Evolutionary conservation across 192 early-diverging fungal species (phyloP).

Genomic region (Paraglomus occultum): DNA sequence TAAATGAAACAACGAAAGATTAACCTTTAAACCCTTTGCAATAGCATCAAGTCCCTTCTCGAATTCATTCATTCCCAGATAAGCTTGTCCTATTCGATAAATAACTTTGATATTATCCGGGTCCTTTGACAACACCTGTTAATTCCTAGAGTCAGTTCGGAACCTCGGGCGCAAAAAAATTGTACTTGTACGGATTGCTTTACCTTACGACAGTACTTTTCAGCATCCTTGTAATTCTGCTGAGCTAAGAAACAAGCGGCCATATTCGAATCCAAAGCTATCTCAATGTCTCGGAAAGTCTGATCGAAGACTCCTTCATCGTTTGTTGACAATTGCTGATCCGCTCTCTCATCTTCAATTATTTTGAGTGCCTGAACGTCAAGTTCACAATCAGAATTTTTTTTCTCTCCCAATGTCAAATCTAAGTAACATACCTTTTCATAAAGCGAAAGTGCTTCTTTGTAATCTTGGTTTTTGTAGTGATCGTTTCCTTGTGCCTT

Average conservation of each 20-base stretch:
- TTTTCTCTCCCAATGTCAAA: no score
- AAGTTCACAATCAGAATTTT: no score
- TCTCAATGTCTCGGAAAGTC: neutral
- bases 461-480: no score
- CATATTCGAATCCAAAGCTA: neutral
- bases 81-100: constrained; percentile 45
- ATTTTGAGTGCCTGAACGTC: neutral
- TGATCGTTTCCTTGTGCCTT: no score
- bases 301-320: neutral
- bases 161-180: neutral
- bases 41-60: constrained; percentile 38
- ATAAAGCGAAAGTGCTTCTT: no score
- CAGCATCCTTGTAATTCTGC: constrained; percentile 28
- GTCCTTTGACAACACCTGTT: constrained; percentile 35
- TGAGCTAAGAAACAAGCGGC: constrained; percentile 20
- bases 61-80: constrained; percentile 40
- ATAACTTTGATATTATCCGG: constrained; percentile 40
- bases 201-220: constrained; percentile 33
- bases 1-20: constrained; percentile 32
- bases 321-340: neutral
- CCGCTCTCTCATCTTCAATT: neutral
- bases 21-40: constrained; percentile 35
- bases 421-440: no score
- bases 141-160: neutral
- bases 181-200: neutral